These are phyloP conservation scores for Nymphaea colorata DNA, from an alignment of 164 flowering plant genomes.

Conservation along the genomic window DNA sequence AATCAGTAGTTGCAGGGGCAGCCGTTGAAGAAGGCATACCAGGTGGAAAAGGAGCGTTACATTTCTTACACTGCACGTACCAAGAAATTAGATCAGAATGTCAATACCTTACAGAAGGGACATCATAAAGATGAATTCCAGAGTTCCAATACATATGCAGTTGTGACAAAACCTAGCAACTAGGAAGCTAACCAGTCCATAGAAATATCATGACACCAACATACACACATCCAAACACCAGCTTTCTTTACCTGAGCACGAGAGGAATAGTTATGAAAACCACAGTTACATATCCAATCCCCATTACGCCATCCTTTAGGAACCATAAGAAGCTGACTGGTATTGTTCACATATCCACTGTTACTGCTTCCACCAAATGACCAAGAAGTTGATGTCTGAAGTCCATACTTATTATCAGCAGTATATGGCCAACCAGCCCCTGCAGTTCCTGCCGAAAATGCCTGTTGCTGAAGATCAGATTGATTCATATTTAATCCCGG, in stretches of 20 bases:
- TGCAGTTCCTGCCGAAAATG: slow-evolving; percentile 34
- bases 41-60: slow-evolving; percentile 60
- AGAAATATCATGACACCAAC: too few species aligned
- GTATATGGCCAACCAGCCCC: slow-evolving; percentile 43
- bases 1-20: slow-evolving; percentile 13
- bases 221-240: too few species aligned
- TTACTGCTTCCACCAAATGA: slow-evolving; percentile 27
- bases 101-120: too few species aligned
- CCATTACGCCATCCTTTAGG: slow-evolving; percentile 89
- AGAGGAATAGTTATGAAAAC: slow-evolving; percentile 91
- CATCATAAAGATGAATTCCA: too few species aligned
- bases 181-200: too few species aligned
- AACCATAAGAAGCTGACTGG: slow-evolving; percentile 30
- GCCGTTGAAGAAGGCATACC: slow-evolving; percentile 21
- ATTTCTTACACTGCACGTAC: slow-evolving; percentile 73
- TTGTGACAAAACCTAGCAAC: too few species aligned
- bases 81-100: background rate
- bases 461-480: slow-evolving; percentile 29
- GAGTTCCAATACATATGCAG: too few species aligned
- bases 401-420: slow-evolving; percentile 35
- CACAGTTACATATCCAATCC: slow-evolving; percentile 91
- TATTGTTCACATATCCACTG: slow-evolving; percentile 28
- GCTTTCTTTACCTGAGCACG: slow-evolving; percentile 48
- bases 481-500: slow-evolving; percentile 27
- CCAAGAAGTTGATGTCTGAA: slow-evolving; percentile 39